These are phyloP conservation scores for Saraca asoca DNA, from an alignment of 331 rosid genomes.

Conservation along the genomic window DNA sequence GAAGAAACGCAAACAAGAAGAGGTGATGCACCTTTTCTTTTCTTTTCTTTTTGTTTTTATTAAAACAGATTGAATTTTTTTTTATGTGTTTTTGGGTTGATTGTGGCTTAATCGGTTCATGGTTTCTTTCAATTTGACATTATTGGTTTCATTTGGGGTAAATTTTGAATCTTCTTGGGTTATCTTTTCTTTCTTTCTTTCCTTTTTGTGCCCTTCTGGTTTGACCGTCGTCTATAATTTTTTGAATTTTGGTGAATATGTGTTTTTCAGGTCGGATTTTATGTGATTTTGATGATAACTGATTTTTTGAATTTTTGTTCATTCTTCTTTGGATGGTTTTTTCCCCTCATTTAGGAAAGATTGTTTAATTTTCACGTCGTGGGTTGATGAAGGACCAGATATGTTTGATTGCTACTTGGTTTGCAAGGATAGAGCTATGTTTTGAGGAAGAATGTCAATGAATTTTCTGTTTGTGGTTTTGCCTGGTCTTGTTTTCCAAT, in stretches of 20 bases:
- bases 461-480: not conserved
- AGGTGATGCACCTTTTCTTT: constrained; percentile 37
- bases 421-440: constrained; percentile 2
- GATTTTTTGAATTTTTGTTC: not conserved
- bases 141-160: not conserved
- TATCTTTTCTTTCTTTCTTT: too few relatives aligned
- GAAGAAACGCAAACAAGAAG: constrained; percentile 52
- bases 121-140: not conserved
- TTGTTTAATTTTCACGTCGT: constrained; percentile 10
- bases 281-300: too few relatives aligned
- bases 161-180: constrained; percentile 19
- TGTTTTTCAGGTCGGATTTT: not conserved
- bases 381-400: not conserved
- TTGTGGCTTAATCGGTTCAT: not conserved
- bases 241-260: constrained; percentile 5
- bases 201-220: not conserved
- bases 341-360: not conserved
- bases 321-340: not conserved
- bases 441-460: constrained; percentile 3
- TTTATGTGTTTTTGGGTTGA: not conserved
- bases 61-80: not conserved
- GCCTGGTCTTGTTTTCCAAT: constrained; percentile 3
- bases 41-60: not conserved
- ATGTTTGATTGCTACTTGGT: constrained; percentile 14
- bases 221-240: constrained; percentile 29